These are phyloP conservation scores for Picea abies DNA, from an alignment of 83 land plant genomes.

Conservation along the genomic window DNA sequence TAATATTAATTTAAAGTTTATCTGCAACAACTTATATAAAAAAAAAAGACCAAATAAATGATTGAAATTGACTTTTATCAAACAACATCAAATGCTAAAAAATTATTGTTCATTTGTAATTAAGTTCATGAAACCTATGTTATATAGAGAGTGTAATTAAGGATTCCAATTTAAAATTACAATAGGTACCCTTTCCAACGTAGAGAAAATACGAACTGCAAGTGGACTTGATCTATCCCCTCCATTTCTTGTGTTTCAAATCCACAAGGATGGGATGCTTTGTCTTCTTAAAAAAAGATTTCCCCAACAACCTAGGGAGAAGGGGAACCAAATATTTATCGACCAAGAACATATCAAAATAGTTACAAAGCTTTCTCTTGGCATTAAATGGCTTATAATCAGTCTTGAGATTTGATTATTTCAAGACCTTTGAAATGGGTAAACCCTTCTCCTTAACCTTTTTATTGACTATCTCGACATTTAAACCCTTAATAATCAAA, in stretches of 20 bases:
- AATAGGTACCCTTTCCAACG: constrained; percentile 68
- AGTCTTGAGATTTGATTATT: constrained; percentile 62
- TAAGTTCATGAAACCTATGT: too few relatives aligned
- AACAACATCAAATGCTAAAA: too few relatives aligned
- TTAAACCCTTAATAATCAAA: constrained; percentile 46
- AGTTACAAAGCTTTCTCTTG: constrained; percentile 83
- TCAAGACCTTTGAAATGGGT: constrained; percentile 59
- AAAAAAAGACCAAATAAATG: too few relatives aligned
- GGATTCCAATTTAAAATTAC: constrained; percentile 54
- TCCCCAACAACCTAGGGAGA: constrained; percentile 67
- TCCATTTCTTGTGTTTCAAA: constrained; percentile 62
- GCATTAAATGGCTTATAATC: constrained; percentile 64
- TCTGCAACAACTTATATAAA: too few relatives aligned
- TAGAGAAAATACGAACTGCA: constrained; percentile 60
- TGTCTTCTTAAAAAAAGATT: constrained; percentile 79
- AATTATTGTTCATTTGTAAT: too few relatives aligned
- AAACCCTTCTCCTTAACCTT: constrained; percentile 36
- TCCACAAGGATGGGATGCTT: constrained; percentile 82
- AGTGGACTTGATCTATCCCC: constrained; percentile 53
- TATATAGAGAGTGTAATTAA: too few relatives aligned
- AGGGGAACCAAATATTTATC: constrained; percentile 55
- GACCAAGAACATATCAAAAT: constrained; percentile 76
- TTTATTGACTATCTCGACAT: constrained; percentile 14
- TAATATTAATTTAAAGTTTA: too few relatives aligned
- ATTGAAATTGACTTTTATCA: too few relatives aligned